Evolutionary conservation across 108 stramenopile species (phyloP).

Genomic region (Aurantiochytrium sp.): DNA sequence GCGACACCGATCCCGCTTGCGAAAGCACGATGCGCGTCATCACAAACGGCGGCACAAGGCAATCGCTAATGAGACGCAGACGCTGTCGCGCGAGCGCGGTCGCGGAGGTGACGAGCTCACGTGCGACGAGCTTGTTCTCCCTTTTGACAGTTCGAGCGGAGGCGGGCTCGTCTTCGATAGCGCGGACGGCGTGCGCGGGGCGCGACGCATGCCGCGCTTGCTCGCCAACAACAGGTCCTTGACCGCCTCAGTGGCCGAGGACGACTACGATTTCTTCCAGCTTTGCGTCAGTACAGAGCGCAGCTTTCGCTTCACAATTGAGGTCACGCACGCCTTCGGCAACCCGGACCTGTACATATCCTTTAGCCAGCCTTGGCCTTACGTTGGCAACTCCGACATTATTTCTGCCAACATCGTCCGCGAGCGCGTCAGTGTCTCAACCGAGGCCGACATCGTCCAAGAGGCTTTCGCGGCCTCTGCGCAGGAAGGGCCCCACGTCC

Average conservation of each 20-base stretch:
- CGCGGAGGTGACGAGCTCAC: background rate
- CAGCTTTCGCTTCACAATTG: background rate
- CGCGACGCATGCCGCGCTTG: background rate
- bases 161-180: background rate
- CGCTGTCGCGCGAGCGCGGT: too few species aligned
- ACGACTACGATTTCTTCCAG: background rate
- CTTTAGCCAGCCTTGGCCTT: background rate
- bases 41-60: too few species aligned
- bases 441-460: background rate
- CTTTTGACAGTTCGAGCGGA: background rate
- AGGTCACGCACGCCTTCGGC: background rate
- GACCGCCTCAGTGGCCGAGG: background rate
- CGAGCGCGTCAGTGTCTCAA: background rate
- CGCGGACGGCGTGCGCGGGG: background rate
- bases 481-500: background rate
- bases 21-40: too few species aligned
- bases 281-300: background rate
- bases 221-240: background rate
- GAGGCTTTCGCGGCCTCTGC: background rate
- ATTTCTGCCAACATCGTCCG: background rate
- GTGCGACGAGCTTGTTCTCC: background rate
- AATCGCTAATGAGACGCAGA: too few species aligned
- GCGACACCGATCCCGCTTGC: too few species aligned
- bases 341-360: slow-evolving; percentile 22
- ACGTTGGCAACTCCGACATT: background rate